Evolutionary conservation across 2,329 filamentous ascomycete species (phyloP), one percentile per base, ranked within the genome.

Genomic region (Neodidymelliopsis sp.): DNA sequence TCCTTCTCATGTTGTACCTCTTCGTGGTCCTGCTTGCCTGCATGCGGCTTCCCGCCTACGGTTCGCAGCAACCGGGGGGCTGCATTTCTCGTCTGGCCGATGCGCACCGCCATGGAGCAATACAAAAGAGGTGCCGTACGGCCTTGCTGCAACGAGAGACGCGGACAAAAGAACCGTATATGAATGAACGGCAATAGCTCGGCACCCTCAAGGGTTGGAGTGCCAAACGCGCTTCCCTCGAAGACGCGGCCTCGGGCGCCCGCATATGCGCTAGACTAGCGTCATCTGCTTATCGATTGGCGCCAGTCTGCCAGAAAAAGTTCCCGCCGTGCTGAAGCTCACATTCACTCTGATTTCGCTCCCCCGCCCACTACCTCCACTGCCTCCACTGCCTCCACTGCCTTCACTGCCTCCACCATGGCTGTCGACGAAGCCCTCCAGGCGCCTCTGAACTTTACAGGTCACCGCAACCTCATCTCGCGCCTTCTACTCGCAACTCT

Each of bases 401-500:
- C 31, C 27, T 43, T 40, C 34, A 19, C n/a, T n/a, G n/a, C 19
- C 9, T 29, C 30, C 46, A 59, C 39, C 38, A 71, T 71, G 68
- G 57, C 62, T n/a, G 49, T 65, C 31, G 66, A 54, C 72, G 63
- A 67, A 56, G 63, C 65, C 6, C 52, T 76, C 28, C 79, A 79
- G 51, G 71, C 76, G 20, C 79, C 79, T 4, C 63, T 96, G 49
- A 85, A 86, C 60, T 92, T 99, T 72, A 93, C 89, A 39, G 87
- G 89, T 63, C 91, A 96, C 73, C 86, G 88, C 63, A 85, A 88
- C 60, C 87, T 99, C 54, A 81, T 89, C 25, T 86, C 91, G 62
- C 90, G 94, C 42, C 86, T 99, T 33, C 84, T 96, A 33, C 86
- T 99, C 44, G 86, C 94, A 15, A 97, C 94, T 2, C 84, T 99